These are phyloP conservation scores for Pisolithus orientalis DNA, from an alignment of 768 basidiomycete species.

Conservation along the genomic window DNA sequence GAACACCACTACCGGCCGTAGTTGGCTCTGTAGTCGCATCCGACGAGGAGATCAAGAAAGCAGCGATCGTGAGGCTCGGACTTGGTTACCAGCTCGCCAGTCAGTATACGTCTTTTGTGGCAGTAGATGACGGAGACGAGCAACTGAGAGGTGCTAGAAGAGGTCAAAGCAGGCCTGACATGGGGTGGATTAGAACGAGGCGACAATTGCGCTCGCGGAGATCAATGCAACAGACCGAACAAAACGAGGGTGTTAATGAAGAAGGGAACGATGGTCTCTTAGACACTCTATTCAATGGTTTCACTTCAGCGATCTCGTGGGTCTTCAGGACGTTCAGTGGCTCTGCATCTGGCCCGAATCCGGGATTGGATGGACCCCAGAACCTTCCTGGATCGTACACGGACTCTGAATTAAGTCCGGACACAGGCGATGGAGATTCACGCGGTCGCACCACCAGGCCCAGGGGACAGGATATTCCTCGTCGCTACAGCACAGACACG, in stretches of 20 bases:
- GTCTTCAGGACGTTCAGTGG: constrained; percentile 8
- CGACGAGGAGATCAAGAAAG: constrained; percentile 33
- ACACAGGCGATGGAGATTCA: not conserved
- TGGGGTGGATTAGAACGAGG: constrained; percentile 14
- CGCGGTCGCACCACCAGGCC: constrained; percentile 3
- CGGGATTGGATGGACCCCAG: not conserved
- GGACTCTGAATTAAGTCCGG: constrained; percentile 9
- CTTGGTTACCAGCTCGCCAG: constrained; percentile 47
- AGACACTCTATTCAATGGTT: constrained; percentile 12
- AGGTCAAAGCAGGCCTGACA: not conserved
- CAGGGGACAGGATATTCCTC: constrained; percentile 2
- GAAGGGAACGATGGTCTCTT: constrained; percentile 8
- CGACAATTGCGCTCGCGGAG: constrained; percentile 1
- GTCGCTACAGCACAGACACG: constrained; percentile 26
- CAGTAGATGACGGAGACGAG: constrained; percentile 34
- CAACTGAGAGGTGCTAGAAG: constrained; percentile 2
- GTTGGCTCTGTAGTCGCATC: constrained; percentile 19
- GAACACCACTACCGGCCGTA: constrained; percentile 21
- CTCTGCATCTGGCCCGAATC: not conserved
- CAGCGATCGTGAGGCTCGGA: constrained; percentile 45
- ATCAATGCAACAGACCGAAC: not conserved
- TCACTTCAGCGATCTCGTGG: constrained; percentile 13
- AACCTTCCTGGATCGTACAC: constrained; percentile 17
- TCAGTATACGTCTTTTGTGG: constrained; percentile 51
- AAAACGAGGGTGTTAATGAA: not conserved